Conservation (phyloP, 305 asterid species). For the Plantago coronopus region DNA sequence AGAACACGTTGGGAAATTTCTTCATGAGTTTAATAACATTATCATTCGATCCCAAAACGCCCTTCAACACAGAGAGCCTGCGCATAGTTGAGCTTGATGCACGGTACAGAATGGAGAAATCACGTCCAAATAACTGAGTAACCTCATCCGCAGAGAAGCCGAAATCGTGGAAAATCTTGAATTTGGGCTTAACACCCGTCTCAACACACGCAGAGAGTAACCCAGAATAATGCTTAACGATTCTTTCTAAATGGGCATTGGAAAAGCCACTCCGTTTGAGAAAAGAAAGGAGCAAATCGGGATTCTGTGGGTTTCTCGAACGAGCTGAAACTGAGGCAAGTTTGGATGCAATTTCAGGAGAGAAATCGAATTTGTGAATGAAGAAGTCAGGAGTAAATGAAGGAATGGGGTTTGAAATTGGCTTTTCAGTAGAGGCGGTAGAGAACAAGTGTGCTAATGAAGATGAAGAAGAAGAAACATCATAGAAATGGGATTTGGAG, state of each 20-base stretch:
- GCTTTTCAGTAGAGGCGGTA: neutral
- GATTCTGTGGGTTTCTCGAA: slow-evolving; percentile 13
- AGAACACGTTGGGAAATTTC: no score
- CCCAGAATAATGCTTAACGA: neutral
- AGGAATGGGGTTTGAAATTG: no score
- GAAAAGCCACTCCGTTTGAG: slow-evolving; percentile 28
- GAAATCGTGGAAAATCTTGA: slow-evolving; percentile 27
- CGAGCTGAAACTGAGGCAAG: slow-evolving; percentile 17
- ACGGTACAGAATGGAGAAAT: no score
- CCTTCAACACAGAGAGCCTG: slow-evolving; percentile 13
- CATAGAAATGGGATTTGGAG: no score
- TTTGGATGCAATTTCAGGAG: slow-evolving; percentile 20
- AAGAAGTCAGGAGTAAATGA: slow-evolving; percentile 3
- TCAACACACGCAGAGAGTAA: slow-evolving; percentile 23
- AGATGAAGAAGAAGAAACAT: neutral
- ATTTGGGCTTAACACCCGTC: slow-evolving; percentile 27
- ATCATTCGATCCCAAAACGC: no score
- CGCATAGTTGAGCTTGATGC: no score
- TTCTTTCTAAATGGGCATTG: slow-evolving; percentile 18
- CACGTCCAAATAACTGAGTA: slow-evolving; percentile 25
- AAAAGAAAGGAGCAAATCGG: slow-evolving; percentile 20
- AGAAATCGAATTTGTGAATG: slow-evolving; percentile 21
- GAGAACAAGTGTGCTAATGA: no score
- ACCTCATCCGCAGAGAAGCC: slow-evolving; percentile 36
- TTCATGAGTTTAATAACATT: neutral